Percentiles rank a stretch among this genome's conserved stretches.
phyloP scores from a whole-genome alignment of 2,329 filamentous ascomycete genomes.

The Rhexocercosporidium sp. region DNA sequence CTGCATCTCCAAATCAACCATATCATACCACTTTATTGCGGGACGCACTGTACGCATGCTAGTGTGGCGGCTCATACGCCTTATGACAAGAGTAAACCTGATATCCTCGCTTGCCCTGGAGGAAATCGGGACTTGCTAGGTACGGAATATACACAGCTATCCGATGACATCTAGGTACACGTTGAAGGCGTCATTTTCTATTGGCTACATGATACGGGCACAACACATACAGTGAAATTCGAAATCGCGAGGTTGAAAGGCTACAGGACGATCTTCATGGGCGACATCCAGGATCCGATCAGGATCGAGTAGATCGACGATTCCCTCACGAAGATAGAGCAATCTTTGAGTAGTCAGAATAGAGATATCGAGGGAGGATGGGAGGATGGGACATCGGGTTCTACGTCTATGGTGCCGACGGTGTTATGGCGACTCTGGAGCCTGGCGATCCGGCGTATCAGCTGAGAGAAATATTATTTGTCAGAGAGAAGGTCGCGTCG shows the following conservation, averaged over 20 bases:
- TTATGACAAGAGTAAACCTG: constrained; percentile 60
- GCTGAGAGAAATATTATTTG: constrained; percentile 51
- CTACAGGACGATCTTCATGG: constrained; percentile 52
- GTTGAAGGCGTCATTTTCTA: constrained; percentile 49
- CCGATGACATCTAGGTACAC: constrained; percentile 46
- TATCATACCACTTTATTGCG: constrained; percentile 45
- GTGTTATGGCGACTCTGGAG: not conserved
- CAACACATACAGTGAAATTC: constrained; percentile 53
- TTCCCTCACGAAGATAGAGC: constrained; percentile 41
- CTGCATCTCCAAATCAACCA: constrained; percentile 43
- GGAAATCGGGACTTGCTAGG: constrained; percentile 50
- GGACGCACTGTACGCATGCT: constrained; percentile 50
- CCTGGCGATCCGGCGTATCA: constrained; percentile 12
- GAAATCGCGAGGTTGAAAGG: constrained; percentile 52
- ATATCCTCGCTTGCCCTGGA: constrained; percentile 55
- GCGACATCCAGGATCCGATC: constrained; percentile 53
- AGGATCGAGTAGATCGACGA: constrained; percentile 49
- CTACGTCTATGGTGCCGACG: constrained; percentile 49
- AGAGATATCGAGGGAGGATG: not conserved
- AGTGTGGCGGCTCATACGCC: constrained; percentile 59
- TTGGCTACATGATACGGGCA: constrained; percentile 34
- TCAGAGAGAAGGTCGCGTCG: constrained; percentile 52
- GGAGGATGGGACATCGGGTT: constrained; percentile 50
- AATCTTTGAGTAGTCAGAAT: not conserved
- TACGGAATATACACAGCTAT: constrained; percentile 50